Base-by-base conservation (phyloP, 78 protist genomes). In the Dictyostelium purpureum region DNA sequence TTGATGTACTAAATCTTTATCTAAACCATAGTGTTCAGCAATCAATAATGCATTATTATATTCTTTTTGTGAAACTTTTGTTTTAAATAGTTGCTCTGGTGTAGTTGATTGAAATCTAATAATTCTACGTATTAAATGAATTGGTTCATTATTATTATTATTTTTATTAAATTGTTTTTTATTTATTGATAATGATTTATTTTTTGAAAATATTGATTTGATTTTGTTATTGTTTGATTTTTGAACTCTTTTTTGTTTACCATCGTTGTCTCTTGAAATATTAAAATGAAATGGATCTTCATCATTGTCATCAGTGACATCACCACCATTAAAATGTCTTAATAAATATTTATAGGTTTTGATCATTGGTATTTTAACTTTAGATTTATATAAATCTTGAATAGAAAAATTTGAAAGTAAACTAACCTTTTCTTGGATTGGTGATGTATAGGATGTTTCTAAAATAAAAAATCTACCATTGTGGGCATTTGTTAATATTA, bases 1-100 rank as follows among this genome's bases (percentile, higher is more conserved):
- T 85, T 85, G 92, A 40, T 85, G 92, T 21, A 85, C 92, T 10
- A 85, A 73, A 59, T 85, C 92, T 43, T 85, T 85, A 61, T 85
- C 92, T 2, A 85, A 59, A 28, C 92, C 92, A 85, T 85, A 85
- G 33, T 74, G 92, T 59, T 85, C 92, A 1, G 92, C 92, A n/a
- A 85, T 85, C 16, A 85, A 56, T 21, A 85, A 56, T 19, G 92
- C 92, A 73, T 83, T 85, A 35, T 47, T 69, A 45, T 85, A 85
- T 51, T 85, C 92, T 74, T 85, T 85, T 57, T 74, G 92, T 19
- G 82, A 63, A 9, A 85, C 92, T 35, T 73, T 73, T 2, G 80
- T 77, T 45, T 74, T 70, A 77, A 85, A 85, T 10, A 85, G 31
- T 47, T 85, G 83, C n/a, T 85, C 92, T 24, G 92, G 92, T 61